Percentiles rank a stretch among this genome's conserved stretches.
phyloP scores from a whole-genome alignment of 176 grass and related monocot species.

The bread wheat (Triticum aestivum) region DNA sequence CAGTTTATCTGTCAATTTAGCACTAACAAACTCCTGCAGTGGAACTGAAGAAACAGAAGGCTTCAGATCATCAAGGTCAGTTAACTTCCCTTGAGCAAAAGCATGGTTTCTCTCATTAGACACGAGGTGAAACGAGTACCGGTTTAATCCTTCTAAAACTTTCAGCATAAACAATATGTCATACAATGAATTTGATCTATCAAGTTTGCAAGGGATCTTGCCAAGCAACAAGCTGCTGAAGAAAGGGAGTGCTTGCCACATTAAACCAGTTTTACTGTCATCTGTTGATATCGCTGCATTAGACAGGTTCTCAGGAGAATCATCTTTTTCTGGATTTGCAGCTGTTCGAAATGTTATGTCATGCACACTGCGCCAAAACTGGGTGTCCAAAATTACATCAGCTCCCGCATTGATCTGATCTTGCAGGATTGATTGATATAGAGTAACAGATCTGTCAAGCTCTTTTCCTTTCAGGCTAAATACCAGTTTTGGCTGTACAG shows the following conservation, averaged over 20 bases:
- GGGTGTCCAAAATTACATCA: conserved; percentile 76
- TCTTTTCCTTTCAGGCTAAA: conserved; percentile 82
- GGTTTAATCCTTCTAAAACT: conserved; percentile 83
- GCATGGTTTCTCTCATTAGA: conserved; percentile 56
- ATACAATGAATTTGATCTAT: conserved; percentile 62
- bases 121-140: conserved; percentile 50
- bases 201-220: conserved; percentile 73
- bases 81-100: conserved; percentile 64
- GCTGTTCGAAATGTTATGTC: conserved; percentile 65
- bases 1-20: conserved; percentile 93
- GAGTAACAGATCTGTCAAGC: conserved; percentile 65
- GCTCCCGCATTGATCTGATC: conserved; percentile 66
- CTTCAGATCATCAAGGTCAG: conserved; percentile 66
- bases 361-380: conserved; percentile 80
- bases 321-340: conserved; percentile 35
- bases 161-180: conserved; percentile 96
- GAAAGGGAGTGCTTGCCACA: conserved; percentile 62
- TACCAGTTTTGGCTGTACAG: conserved; percentile 50
- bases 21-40: conserved; percentile 72
- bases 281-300: conserved; percentile 29
- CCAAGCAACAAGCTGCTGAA: conserved; percentile 69
- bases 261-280: conserved; percentile 42
- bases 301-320: conserved; percentile 13
- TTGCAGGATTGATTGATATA: conserved; percentile 88
- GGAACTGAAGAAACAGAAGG: conserved; percentile 56